Evolutionary conservation across 345 rosid genomes (phyloP), one percentile per base, ranked within the genome.

Genomic region (Melaleuca quinquenervia): DNA sequence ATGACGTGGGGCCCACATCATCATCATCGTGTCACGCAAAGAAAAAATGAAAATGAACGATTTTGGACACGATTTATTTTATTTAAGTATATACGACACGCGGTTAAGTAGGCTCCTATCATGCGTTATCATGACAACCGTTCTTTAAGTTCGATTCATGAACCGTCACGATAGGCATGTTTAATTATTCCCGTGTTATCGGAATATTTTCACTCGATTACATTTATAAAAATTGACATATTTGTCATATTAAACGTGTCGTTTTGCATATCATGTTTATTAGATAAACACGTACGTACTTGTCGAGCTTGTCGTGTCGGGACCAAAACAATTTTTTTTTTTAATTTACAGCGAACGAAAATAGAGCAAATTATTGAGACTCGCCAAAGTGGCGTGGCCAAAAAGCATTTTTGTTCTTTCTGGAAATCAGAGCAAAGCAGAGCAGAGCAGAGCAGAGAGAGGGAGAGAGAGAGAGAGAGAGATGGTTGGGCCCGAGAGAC

Each of bases 401-500:
- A 5, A 11, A 70, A 70, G 78, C 78, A 36, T 24, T 18, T 2
- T 70, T 2, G 36, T 45, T 70, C 78, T 3, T 20, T 18, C 48
- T 5, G 24, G 26, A 41, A 18, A 18, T 10, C 78, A 36, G 78
- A 70, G 78, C 24, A 62, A 45, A 51, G 21, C 41, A 82, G 32
- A 20, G 62, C 29, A 82, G 32, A 20, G 62, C 29, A 41, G 50
- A 3, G 24, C 49, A 36, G 62, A 9, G 52, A n/a, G n/a, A 15
- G 11, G n/a, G 16, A 13, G 6, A 51, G 82, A 6, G 50, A 27
- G 48, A 45, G 52, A 85, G 50, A 64, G 54, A 86, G 90, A 84
- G 58, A 96, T 97, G 99, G 95, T 93, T 84, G 98, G 99, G 82
- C 96, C 97, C 4, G 87, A 49, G 85, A 90, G 99, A 88, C 99